These are phyloP conservation scores for Gaertneriomyces semiglobifer DNA, from an alignment of 192 early-diverging fungal species.

Conservation along the genomic window DNA sequence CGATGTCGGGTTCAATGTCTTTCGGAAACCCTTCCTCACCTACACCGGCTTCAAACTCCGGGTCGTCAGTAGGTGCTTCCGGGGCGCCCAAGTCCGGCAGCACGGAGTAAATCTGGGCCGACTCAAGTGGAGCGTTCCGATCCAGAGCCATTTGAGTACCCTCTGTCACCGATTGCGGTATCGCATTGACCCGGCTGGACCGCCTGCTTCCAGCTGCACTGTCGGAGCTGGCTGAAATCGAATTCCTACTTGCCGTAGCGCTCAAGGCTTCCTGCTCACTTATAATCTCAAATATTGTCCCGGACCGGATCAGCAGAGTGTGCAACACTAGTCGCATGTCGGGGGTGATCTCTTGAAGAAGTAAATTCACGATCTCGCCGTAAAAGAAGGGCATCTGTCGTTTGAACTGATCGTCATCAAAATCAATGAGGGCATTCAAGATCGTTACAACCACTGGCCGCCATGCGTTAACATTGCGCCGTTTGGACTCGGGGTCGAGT, in stretches of 20 bases:
- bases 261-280: constrained; percentile 24
- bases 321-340: constrained; percentile 57
- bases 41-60: constrained; percentile 2
- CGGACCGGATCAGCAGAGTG: constrained; percentile 38
- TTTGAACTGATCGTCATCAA: constrained; percentile 68
- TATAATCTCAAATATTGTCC: constrained; percentile 34
- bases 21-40: not conserved
- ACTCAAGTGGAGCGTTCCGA: constrained; percentile 1
- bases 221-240: constrained; percentile 7
- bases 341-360: constrained; percentile 60
- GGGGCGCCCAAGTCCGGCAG: constrained; percentile 16
- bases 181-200: not conserved
- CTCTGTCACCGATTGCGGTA: not conserved
- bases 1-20: too few species aligned
- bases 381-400: constrained; percentile 62
- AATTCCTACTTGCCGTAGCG: constrained; percentile 19
- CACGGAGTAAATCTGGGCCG: constrained; percentile 10
- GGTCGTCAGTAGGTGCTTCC: constrained; percentile 16
- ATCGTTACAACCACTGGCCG: constrained; percentile 70
- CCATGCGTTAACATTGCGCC: constrained; percentile 70
- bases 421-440: constrained; percentile 60
- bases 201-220: not conserved
- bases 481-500: constrained; percentile 68
- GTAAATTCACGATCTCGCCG: constrained; percentile 56
- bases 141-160: not conserved